Percentiles rank a stretch among this genome's conserved stretches.
Evolutionary conservation across 2,329 filamentous ascomycete species (phyloP).

Genomic region (Penicillium palitans): DNA sequence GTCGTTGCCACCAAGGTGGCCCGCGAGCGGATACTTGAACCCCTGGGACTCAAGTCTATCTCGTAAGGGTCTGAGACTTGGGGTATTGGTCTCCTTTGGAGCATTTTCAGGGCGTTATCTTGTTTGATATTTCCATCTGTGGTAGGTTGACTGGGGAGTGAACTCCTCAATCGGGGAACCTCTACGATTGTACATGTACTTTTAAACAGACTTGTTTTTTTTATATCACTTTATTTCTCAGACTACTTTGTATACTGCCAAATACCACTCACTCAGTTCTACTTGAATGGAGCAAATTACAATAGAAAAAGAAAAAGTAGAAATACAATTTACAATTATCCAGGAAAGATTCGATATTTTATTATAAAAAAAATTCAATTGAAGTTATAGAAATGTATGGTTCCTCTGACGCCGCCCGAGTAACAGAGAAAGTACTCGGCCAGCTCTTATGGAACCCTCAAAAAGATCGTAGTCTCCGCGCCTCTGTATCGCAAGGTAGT

Average conservation of each 20-base stretch:
- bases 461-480: slow-evolving; percentile 54
- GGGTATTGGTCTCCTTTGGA: slow-evolving; percentile 29
- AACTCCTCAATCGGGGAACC: slow-evolving; percentile 18
- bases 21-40: slow-evolving; percentile 70
- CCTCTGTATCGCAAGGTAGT: slow-evolving; percentile 64
- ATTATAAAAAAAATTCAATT: slow-evolving; percentile 2
- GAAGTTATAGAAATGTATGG: slow-evolving; percentile 58
- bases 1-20: slow-evolving; percentile 73
- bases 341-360: background rate
- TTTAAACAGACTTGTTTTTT: slow-evolving; percentile 29
- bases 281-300: background rate
- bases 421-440: slow-evolving; percentile 66
- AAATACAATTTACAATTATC: background rate
- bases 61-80: slow-evolving; percentile 22
- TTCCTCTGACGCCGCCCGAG: slow-evolving; percentile 83
- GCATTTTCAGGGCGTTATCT: slow-evolving; percentile 42
- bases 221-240: slow-evolving; percentile 19
- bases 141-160: slow-evolving; percentile 25
- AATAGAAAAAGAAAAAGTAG: too few species aligned
- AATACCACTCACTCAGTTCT: slow-evolving; percentile 16
- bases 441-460: slow-evolving; percentile 70
- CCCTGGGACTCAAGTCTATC: slow-evolving; percentile 43
- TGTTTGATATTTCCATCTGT: slow-evolving; percentile 26
- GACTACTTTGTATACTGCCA: slow-evolving; percentile 13
- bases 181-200: slow-evolving; percentile 38